A percentile compares a stretch with the other conserved stretches of the same genome.
Conservation (phyloP, 495 filamentous ascomycete genomes). For the Penicillium parvum region DNA sequence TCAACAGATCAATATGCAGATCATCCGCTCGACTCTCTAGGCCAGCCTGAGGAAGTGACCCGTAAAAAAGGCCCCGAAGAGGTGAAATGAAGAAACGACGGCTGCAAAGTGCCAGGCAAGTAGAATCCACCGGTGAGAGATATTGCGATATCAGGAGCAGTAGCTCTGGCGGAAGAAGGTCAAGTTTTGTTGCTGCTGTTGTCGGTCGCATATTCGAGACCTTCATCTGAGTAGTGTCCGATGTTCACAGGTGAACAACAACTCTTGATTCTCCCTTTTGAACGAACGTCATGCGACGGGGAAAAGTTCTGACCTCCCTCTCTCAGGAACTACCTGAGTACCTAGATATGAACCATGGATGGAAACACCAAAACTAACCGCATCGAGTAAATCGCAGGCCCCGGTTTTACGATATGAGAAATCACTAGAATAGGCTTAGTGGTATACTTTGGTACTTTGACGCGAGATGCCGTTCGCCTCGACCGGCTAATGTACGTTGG, state of each 20-base stretch:
- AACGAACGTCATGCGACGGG: too few relatives aligned
- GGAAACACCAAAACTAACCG: too few relatives aligned
- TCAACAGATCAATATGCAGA: conserved; percentile 1
- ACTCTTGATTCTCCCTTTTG: too few relatives aligned
- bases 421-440: too few relatives aligned
- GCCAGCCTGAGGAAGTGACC: background rate
- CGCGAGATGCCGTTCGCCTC: too few relatives aligned
- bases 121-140: background rate
- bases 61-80: background rate
- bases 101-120: conserved; percentile 10
- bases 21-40: background rate
- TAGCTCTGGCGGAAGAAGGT: conserved; percentile 2
- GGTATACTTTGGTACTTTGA: too few relatives aligned
- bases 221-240: background rate
- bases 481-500: too few relatives aligned
- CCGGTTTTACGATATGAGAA: too few relatives aligned
- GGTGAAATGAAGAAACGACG: background rate
- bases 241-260: background rate
- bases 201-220: background rate
- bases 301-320: too few relatives aligned
- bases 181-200: conserved; percentile 1
- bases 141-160: conserved; percentile 2
- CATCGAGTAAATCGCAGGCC: too few relatives aligned
- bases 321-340: too few relatives aligned
- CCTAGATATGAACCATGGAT: too few relatives aligned